Conservation (phyloP, 768 basidiomycete genomes). For the Amanita muscaria region DNA sequence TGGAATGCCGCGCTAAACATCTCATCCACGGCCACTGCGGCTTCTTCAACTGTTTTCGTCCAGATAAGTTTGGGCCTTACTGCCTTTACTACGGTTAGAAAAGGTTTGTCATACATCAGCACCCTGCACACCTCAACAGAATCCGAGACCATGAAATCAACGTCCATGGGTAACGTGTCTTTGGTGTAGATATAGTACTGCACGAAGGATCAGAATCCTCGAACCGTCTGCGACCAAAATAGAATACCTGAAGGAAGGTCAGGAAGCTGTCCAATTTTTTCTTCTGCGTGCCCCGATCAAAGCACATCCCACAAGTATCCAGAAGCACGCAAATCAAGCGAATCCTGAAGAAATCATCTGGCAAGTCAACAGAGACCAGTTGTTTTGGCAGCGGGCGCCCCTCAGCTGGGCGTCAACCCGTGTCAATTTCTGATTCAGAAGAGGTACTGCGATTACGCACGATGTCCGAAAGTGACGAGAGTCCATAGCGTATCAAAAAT, state of each 20-base stretch:
- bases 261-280: constrained; percentile 92
- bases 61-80: constrained; percentile 74
- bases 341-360: constrained; percentile 94
- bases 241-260: constrained; percentile 79
- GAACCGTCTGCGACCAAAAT: constrained; percentile 2
- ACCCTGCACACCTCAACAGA: constrained; percentile 84
- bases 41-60: constrained; percentile 74
- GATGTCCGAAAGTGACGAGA: constrained; percentile 90
- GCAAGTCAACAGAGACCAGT: constrained; percentile 72
- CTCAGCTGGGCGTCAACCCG: constrained; percentile 57
- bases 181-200: constrained; percentile 89
- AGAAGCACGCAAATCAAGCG: constrained; percentile 86
- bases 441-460: constrained; percentile 41
- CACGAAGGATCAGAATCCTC: constrained; percentile 2
- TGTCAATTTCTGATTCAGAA: constrained; percentile 9
- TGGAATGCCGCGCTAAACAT: constrained; percentile 69
- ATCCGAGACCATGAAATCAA: constrained; percentile 94
- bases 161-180: constrained; percentile 87
- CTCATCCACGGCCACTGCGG: constrained; percentile 83
- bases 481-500: constrained; percentile 95
- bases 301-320: constrained; percentile 96
- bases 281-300: constrained; percentile 87
- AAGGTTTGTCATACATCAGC: no score
- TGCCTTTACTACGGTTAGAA: constrained; percentile 36
- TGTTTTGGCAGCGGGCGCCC: constrained; percentile 80